Conservation (phyloP, 148 eudicot species). For the Persicaria maculosa region DNA sequence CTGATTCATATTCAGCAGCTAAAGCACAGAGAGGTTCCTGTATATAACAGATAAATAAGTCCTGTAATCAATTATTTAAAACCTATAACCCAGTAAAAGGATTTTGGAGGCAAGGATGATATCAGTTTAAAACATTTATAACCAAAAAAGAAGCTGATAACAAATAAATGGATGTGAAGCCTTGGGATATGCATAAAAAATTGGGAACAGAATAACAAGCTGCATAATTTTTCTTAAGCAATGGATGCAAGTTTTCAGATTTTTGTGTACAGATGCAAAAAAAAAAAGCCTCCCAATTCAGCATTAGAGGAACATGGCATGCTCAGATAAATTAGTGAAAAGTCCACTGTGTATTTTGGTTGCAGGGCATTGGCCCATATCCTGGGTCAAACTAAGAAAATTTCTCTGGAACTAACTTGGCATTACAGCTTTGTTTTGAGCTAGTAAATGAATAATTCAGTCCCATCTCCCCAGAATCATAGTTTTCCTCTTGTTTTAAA, state of each 20-base stretch:
- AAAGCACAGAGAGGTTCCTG: slow-evolving; percentile 86
- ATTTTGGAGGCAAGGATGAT: neutral
- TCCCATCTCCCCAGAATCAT: neutral
- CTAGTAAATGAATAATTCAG: neutral
- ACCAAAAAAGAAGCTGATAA: neutral
- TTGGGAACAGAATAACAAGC: neutral
- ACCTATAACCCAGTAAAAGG: neutral
- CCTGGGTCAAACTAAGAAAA: neutral
- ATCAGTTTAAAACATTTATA: neutral
- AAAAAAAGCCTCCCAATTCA: neutral
- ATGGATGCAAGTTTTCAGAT: neutral
- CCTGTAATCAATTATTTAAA: neutral
- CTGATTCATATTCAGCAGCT: slow-evolving; percentile 75
- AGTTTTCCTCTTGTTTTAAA: neutral
- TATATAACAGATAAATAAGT: slow-evolving; percentile 7
- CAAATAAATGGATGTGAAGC: neutral
- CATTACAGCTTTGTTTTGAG: neutral
- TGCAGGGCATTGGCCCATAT: neutral
- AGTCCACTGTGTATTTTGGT: neutral
- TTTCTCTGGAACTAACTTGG: neutral
- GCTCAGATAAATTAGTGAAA: neutral
- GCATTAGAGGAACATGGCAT: neutral
- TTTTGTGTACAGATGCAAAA: neutral
- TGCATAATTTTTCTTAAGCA: neutral
- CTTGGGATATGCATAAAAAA: neutral